Percentiles rank a stretch among this genome's conserved stretches.
These are phyloP conservation scores for Paraconiothyrium sp. DNA, from an alignment of 2,329 filamentous ascomycete genomes.

Conservation along the genomic window DNA sequence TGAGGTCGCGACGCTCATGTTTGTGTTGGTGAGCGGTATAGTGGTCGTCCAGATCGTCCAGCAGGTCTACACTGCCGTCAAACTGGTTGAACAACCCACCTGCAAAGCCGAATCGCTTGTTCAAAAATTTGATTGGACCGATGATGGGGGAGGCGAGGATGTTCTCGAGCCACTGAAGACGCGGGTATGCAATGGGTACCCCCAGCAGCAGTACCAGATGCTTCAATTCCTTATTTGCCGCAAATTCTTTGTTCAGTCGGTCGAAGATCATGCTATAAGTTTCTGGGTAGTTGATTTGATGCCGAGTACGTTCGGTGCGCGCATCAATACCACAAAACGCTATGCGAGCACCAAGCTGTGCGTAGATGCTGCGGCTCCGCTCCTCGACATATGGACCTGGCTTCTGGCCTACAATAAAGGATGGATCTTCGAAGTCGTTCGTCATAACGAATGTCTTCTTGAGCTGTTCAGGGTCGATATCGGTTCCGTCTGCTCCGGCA, in stretches of 20 bases:
- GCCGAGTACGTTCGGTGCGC: slow-evolving; percentile 80
- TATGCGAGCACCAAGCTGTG: slow-evolving; percentile 71
- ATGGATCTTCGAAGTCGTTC: slow-evolving; percentile 67
- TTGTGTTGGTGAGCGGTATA: slow-evolving; percentile 95
- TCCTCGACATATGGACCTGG: slow-evolving; percentile 75
- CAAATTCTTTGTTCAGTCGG: slow-evolving; percentile 63
- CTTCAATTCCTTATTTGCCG: slow-evolving; percentile 65
- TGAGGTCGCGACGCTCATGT: slow-evolving; percentile 78
- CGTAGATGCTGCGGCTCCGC: slow-evolving; percentile 68
- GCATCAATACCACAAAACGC: slow-evolving; percentile 69
- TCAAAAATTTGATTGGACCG: slow-evolving; percentile 86
- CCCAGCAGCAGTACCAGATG: slow-evolving; percentile 71
- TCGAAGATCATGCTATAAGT: slow-evolving; percentile 70
- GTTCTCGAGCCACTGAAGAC: slow-evolving; percentile 96
- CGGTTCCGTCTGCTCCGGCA: slow-evolving; percentile 60
- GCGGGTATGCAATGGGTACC: slow-evolving; percentile 75
- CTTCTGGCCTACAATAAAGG: slow-evolving; percentile 80
- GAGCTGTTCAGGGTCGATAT: slow-evolving; percentile 74
- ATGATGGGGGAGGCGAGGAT: slow-evolving; percentile 87
- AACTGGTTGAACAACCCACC: slow-evolving; percentile 93
- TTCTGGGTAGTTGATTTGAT: slow-evolving; percentile 87
- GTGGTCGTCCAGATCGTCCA: slow-evolving; percentile 73
- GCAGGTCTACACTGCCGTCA: slow-evolving; percentile 75
- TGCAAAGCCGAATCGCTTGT: slow-evolving; percentile 87
- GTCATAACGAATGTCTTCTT: slow-evolving; percentile 76